Evolutionary conservation across 2,329 filamentous ascomycete species (phyloP).

Genomic region (Pyrenochaeta sp.): DNA sequence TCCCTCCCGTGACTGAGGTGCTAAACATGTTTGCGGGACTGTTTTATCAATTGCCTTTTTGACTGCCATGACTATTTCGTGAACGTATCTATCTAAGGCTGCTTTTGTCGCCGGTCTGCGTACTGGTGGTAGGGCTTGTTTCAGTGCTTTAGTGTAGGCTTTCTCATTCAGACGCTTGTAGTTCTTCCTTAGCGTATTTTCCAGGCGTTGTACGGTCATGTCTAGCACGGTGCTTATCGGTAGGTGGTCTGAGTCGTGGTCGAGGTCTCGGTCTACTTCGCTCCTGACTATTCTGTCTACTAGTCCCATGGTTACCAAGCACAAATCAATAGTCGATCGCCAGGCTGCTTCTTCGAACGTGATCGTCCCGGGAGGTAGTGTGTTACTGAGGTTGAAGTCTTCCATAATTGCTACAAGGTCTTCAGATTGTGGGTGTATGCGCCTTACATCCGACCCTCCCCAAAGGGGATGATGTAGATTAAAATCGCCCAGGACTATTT

Average conservation of each 20-base stretch:
- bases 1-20: slow-evolving; percentile 6
- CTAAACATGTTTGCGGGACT: slow-evolving; percentile 5
- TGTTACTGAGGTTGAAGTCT: slow-evolving; percentile 12
- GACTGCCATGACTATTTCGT: slow-evolving; percentile 15
- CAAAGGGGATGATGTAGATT: slow-evolving; percentile 19
- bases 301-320: slow-evolving; percentile 14
- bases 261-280: slow-evolving; percentile 12
- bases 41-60: slow-evolving; percentile 10
- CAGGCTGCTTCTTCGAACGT: slow-evolving; percentile 14
- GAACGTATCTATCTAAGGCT: slow-evolving; percentile 14
- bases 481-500: slow-evolving; percentile 17
- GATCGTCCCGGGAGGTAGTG: slow-evolving; percentile 10
- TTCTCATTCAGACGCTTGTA: slow-evolving; percentile 12
- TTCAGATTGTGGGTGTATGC: slow-evolving; percentile 12
- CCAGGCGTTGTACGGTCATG: slow-evolving; percentile 5
- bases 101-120: slow-evolving; percentile 14
- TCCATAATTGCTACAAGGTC: slow-evolving; percentile 17
- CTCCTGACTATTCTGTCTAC: slow-evolving; percentile 18
- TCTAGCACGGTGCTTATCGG: slow-evolving; percentile 27
- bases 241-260: slow-evolving; percentile 32
- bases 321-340: slow-evolving; percentile 18
- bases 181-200: slow-evolving; percentile 4
- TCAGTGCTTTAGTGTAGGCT: slow-evolving; percentile 11
- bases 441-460: slow-evolving; percentile 12
- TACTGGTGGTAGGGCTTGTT: slow-evolving; percentile 12